phyloP scores from a whole-genome alignment of 2,329 filamentous ascomycete genomes.

The Colletotrichum godetiae region DNA sequence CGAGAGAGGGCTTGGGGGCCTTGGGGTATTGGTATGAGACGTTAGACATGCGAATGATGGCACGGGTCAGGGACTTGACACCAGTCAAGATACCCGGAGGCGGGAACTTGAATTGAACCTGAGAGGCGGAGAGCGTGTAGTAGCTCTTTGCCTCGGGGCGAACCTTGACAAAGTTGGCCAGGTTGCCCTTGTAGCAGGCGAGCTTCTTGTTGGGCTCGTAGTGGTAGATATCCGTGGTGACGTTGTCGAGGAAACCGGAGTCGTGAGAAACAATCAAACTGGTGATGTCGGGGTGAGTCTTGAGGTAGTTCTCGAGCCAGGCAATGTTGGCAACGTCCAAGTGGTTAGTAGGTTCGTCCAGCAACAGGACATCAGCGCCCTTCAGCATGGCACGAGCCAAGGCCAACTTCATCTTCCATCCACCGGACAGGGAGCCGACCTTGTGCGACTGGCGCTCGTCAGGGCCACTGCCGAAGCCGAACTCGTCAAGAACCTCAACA shows the following conservation, averaged over 20 bases:
- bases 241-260: constrained; percentile 95
- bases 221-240: constrained; percentile 99
- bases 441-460: constrained; percentile 89
- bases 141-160: constrained; percentile 97
- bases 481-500: constrained; percentile 84
- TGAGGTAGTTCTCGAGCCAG: constrained; percentile 96
- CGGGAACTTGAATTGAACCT: constrained; percentile 98
- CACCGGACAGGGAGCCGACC: constrained; percentile 94
- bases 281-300: constrained; percentile 95
- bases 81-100: constrained; percentile 92
- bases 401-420: constrained; percentile 99
- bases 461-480: constrained; percentile 92
- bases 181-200: constrained; percentile 84
- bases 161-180: constrained; percentile 85
- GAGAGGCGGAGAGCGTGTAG: constrained; percentile 91
- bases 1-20: constrained; percentile 85
- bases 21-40: constrained; percentile 95
- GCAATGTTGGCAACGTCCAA: constrained; percentile 95
- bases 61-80: constrained; percentile 93
- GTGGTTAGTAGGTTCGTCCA: constrained; percentile 99
- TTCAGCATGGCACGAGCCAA: constrained; percentile 96
- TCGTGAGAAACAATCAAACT: constrained; percentile 99
- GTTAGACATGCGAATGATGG: constrained; percentile 95
- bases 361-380: constrained; percentile 92
- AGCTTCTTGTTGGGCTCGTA: constrained; percentile 97